A percentile compares a stretch with the other conserved stretches of the same genome.
phyloP scores from a whole-genome alignment of 2,329 filamentous ascomycete genomes.

The Phyllosticta ampelicida region DNA sequence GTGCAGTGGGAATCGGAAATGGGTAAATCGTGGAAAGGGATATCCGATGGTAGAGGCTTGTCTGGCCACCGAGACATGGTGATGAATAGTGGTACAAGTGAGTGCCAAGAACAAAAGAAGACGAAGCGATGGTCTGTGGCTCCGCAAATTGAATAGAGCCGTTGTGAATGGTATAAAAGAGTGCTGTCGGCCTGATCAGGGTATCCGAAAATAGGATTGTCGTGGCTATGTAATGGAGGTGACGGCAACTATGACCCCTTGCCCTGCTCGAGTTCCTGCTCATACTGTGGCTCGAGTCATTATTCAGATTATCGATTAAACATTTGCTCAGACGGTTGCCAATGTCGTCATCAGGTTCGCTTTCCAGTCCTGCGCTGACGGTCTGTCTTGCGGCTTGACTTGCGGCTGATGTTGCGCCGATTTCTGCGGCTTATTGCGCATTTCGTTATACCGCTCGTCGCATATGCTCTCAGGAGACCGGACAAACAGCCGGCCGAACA shows the following conservation, averaged over 20 bases:
- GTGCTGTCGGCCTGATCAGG: neutral
- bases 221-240: neutral
- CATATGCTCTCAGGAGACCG: neutral
- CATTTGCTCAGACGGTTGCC: neutral
- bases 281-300: neutral
- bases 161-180: neutral
- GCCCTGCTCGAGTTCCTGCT: neutral
- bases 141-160: neutral
- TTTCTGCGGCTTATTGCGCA: neutral
- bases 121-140: neutral
- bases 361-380: neutral
- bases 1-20: conserved; percentile 14
- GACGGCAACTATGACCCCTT: neutral
- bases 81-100: neutral
- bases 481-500: neutral
- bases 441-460: neutral
- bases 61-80: conserved; percentile 11
- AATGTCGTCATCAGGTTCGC: neutral
- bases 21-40: conserved; percentile 11
- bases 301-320: neutral
- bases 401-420: neutral
- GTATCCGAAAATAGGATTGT: neutral
- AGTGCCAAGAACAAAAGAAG: neutral
- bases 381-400: neutral
- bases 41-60: conserved; percentile 7